Percentiles rank a stretch among this genome's conserved stretches.
These are phyloP conservation scores for Pezizomycotina sp. DNA, from an alignment of 2,329 filamentous ascomycete species.

Conservation along the genomic window DNA sequence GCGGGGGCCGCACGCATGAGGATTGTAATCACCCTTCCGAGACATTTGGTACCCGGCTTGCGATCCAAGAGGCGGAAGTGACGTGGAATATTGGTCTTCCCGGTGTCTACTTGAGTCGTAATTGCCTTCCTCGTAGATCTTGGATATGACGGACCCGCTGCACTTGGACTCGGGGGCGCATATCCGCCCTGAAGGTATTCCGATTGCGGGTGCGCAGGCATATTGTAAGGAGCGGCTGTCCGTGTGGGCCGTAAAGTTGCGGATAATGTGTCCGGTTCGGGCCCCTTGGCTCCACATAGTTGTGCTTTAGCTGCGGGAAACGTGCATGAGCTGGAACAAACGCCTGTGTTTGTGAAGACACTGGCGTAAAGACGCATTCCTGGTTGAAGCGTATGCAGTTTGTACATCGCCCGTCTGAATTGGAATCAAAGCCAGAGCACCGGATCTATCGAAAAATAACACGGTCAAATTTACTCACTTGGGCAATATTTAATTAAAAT, in stretches of 20 bases:
- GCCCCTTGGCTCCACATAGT: constrained; percentile 27
- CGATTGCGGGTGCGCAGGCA: constrained; percentile 18
- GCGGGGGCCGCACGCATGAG: too few relatives aligned
- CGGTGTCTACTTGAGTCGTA: constrained; percentile 7
- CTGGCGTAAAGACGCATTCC: constrained; percentile 61
- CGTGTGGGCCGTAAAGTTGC: constrained; percentile 30
- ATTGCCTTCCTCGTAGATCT: constrained; percentile 26
- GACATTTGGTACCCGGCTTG: constrained; percentile 21
- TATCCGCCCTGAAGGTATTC: constrained; percentile 21
- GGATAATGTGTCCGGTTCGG: constrained; percentile 25
- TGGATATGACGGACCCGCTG: constrained; percentile 10
- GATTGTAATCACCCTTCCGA: too few relatives aligned
- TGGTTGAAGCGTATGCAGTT: constrained; percentile 60
- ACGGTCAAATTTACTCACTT: not conserved
- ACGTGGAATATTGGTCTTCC: constrained; percentile 27
- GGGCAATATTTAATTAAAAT: not conserved
- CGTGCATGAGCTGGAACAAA: constrained; percentile 58
- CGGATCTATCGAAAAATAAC: constrained; percentile 41
- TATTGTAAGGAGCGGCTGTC: constrained; percentile 27
- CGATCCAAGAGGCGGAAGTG: constrained; percentile 27
- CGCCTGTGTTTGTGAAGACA: constrained; percentile 56
- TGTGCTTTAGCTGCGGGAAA: constrained; percentile 39
- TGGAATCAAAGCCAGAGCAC: constrained; percentile 58
- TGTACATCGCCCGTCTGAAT: constrained; percentile 53
- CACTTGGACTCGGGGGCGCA: constrained; percentile 10